phyloP scores from a whole-genome alignment of 2,329 filamentous ascomycete genomes.

The Aureobasidium sp. region DNA sequence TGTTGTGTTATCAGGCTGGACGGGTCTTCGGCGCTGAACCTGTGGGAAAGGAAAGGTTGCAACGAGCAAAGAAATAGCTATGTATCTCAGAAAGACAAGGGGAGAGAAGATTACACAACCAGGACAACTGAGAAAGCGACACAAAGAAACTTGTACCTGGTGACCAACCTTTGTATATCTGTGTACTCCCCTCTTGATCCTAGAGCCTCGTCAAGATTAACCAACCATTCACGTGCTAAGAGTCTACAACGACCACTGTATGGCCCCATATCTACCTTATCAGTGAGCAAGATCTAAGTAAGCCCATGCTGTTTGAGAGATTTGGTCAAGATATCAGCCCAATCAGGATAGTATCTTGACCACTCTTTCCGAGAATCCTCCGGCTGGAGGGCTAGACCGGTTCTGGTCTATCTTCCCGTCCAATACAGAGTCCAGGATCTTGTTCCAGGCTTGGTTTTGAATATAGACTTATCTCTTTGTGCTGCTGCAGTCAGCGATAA shows the following conservation, averaged over 20 bases:
- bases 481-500: background rate
- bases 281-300: background rate
- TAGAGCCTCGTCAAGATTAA: background rate
- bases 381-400: background rate
- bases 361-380: background rate
- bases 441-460: background rate
- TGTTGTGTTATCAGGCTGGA: background rate
- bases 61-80: background rate
- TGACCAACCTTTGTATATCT: slow-evolving; percentile 4
- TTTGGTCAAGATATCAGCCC: background rate
- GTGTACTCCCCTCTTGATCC: background rate
- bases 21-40: background rate
- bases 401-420: background rate
- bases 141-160: background rate
- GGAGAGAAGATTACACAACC: background rate
- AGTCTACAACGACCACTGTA: background rate
- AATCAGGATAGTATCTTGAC: background rate
- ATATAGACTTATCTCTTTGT: background rate
- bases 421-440: background rate
- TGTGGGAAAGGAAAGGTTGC: background rate
- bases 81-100: background rate
- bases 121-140: background rate
- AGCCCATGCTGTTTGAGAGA: background rate
- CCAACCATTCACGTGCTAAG: background rate
- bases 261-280: background rate